Conservation (phyloP, 805 yeast genomes). For the Starmerella asiatica region DNA sequence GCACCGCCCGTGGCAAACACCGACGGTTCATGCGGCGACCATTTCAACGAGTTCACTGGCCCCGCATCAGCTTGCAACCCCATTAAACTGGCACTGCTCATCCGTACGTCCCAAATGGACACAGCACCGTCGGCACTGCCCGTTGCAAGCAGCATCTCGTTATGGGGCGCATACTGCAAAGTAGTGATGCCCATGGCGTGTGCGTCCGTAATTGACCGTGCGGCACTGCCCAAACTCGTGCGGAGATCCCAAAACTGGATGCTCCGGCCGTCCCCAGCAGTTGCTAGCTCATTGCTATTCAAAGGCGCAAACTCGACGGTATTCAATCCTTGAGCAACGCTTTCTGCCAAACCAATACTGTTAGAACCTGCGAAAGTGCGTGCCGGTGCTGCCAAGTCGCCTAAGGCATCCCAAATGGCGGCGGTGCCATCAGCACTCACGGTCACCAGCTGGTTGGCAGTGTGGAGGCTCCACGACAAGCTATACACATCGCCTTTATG, state of each 20-base stretch:
- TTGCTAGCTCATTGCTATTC: constrained; percentile 43
- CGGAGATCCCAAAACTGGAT: constrained; percentile 47
- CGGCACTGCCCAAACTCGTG: constrained; percentile 2
- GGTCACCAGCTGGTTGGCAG: constrained; percentile 37
- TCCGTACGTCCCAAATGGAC: constrained; percentile 62
- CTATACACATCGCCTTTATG: constrained; percentile 60
- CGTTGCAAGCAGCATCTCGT: constrained; percentile 47
- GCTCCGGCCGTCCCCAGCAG: constrained; percentile 67
- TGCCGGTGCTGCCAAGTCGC: constrained; percentile 31
- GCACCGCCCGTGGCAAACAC: constrained; percentile 45
- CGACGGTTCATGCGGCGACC: constrained; percentile 38
- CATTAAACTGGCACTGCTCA: constrained; percentile 44
- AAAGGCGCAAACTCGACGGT: constrained; percentile 52
- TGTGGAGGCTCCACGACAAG: constrained; percentile 47
- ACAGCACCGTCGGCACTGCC: constrained; percentile 69
- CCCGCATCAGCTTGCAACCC: constrained; percentile 54
- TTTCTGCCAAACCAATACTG: constrained; percentile 43
- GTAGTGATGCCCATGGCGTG: constrained; percentile 56
- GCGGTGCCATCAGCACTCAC: constrained; percentile 56
- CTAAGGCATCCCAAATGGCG: constrained; percentile 51
- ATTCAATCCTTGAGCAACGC: constrained; percentile 40
- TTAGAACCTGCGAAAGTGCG: constrained; percentile 42
- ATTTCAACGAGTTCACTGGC: constrained; percentile 43
- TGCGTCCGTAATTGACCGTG: constrained; percentile 29
- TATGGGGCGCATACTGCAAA: constrained; percentile 48